Evolutionary conservation across 2,329 filamentous ascomycete species (phyloP), one percentile per base, ranked within the genome.

Genomic region (Fusarium equiseti): DNA sequence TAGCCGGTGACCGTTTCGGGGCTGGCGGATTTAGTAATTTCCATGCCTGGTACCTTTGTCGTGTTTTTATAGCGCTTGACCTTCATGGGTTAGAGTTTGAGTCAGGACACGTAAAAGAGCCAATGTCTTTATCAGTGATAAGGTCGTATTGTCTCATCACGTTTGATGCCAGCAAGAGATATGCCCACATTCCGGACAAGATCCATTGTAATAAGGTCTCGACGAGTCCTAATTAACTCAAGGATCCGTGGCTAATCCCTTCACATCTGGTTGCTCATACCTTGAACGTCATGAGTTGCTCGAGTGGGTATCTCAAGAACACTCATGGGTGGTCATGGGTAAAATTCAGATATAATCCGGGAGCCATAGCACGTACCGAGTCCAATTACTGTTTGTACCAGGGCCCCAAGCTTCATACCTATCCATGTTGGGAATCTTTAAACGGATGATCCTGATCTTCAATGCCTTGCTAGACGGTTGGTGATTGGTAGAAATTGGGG

Each of bases 221-320:
- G 18, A 38, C 1, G 18, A 38, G 18, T 38, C 18, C 3, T 3
- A 38, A n/a, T 7, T 0, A n/a, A 2, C 18, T 9, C 1, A 38
- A 38, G 5, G 6, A 11, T 38, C 35, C 18, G 5, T n/a, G 5
- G 10, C 16, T 38, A 18, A 10, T 6, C 16, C 16, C 9, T 38
- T 38, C 32, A 3, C 32, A 38, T 38, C 32, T 10, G 32, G 32
- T 18, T 38, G 16, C 16, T n/a, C 16, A 2, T 38, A 18, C 5
- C 16, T 38, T 38, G 16, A 38, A 10, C 16, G 16, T 18, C 5
- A 10, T 38, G 32, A 11, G 16, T 38, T 11, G 5, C 5, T n/a
- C 16, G 16, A 18, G 5, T 18, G 32, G 9, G n/a, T 38, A 18
- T 18, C 16, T 38, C 9, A 11, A 38, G 16, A 38, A n/a, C 32